Conservation (phyloP, 306 rosid species). For the barrel medic (Medicago truncatula) region DNA sequence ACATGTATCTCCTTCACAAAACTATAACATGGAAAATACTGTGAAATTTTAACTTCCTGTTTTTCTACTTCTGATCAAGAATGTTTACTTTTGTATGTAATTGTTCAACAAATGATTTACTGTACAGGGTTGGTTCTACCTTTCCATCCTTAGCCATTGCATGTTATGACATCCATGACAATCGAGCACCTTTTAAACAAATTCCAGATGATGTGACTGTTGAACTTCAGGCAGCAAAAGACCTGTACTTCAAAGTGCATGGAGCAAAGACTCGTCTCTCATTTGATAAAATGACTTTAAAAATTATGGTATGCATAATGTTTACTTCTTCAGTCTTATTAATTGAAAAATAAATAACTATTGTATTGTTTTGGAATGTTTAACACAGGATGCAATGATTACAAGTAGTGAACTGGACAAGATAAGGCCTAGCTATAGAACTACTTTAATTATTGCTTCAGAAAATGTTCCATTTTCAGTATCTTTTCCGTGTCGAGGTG, state of each 20-base stretch:
- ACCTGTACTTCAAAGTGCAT: slow-evolving; percentile 29
- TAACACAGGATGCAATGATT: slow-evolving; percentile 47
- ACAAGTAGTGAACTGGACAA: slow-evolving; percentile 49
- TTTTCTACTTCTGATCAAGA: neutral
- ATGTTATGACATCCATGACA: slow-evolving; percentile 44
- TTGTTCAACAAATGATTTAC: slow-evolving; percentile 16
- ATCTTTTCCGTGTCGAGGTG: slow-evolving; percentile 54
- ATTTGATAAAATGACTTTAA: slow-evolving; percentile 23
- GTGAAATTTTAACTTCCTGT: neutral
- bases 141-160: slow-evolving; percentile 43
- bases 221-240: slow-evolving; percentile 32
- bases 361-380: neutral
- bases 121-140: slow-evolving; percentile 56
- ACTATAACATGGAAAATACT: neutral
- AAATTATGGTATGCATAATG: slow-evolving; percentile 45
- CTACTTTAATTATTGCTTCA: slow-evolving; percentile 45
- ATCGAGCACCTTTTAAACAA: slow-evolving; percentile 39
- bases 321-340: neutral
- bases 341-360: neutral
- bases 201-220: slow-evolving; percentile 37
- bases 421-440: slow-evolving; percentile 47
- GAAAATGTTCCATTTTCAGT: slow-evolving; percentile 19
- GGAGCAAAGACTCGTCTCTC: slow-evolving; percentile 27
- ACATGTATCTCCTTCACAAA: neutral
- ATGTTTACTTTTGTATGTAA: neutral